Conservation (phyloP, 495 filamentous ascomycete species). For the Podospora fimiseda region DNA sequence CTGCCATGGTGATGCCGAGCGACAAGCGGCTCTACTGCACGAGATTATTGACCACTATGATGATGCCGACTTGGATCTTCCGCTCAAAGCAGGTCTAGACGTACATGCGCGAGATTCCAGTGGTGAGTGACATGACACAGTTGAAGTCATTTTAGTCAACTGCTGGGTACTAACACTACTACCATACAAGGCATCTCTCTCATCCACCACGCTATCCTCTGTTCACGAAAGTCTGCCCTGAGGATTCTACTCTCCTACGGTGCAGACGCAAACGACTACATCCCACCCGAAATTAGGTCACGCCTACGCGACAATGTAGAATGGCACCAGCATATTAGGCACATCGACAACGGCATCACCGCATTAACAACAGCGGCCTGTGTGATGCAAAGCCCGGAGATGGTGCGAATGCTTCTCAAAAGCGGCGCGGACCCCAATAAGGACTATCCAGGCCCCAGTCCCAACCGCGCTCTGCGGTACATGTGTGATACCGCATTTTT, state of each 20-base stretch:
- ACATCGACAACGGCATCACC: neutral
- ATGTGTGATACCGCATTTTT: neutral
- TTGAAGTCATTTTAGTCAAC: no score
- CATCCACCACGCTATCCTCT: slow-evolving; percentile 16
- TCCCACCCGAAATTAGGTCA: no score
- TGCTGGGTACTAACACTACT: slow-evolving; percentile 11
- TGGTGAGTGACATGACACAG: no score
- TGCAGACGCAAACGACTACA: slow-evolving; percentile 11
- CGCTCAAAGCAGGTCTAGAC: slow-evolving; percentile 5
- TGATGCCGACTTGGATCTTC: neutral
- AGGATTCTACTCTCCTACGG: slow-evolving; percentile 10
- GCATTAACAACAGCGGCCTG: neutral
- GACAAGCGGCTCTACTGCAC: slow-evolving; percentile 2
- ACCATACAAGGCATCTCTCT: slow-evolving; percentile 9
- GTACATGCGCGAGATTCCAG: no score
- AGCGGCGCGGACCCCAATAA: neutral
- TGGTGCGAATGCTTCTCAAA: neutral
- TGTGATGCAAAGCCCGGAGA: neutral
- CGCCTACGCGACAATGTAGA: no score
- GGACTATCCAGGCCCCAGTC: neutral
- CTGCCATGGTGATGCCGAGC: slow-evolving; percentile 6
- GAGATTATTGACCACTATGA: neutral
- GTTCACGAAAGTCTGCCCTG: slow-evolving; percentile 4
- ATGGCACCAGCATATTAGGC: neutral
- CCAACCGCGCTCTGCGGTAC: neutral